These are phyloP conservation scores for Pseudogymnoascus sp. DNA, from an alignment of 2,329 filamentous ascomycete species.

Conservation along the genomic window DNA sequence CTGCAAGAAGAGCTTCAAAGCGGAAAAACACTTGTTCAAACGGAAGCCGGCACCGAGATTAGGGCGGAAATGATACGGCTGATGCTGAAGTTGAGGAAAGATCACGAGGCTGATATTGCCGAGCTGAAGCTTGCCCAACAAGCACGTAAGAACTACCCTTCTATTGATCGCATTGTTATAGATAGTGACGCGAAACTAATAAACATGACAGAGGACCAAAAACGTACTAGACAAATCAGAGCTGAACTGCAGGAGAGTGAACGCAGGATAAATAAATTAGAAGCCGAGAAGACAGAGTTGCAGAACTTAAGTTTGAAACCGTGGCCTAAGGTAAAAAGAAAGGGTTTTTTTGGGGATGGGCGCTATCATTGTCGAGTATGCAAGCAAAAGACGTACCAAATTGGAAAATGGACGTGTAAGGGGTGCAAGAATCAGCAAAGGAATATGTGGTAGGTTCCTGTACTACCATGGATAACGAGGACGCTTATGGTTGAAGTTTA, in stretches of 20 bases:
- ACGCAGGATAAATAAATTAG: background rate
- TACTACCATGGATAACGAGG: background rate
- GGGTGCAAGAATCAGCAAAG: background rate
- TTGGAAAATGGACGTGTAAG: background rate
- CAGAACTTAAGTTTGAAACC: background rate
- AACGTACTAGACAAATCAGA: background rate
- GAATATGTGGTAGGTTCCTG: background rate
- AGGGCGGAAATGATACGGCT: background rate
- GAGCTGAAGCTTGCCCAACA: background rate
- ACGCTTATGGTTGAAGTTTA: too few species aligned
- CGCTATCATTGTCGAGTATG: background rate
- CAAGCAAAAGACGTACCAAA: background rate
- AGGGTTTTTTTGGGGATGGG: background rate
- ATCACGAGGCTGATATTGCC: background rate
- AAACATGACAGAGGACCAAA: background rate
- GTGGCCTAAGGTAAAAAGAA: background rate
- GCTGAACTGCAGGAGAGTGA: background rate
- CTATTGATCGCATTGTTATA: background rate
- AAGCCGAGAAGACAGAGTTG: background rate
- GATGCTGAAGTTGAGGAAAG: background rate
- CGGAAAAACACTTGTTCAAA: slow-evolving; percentile 9
- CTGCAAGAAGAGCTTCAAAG: slow-evolving; percentile 8
- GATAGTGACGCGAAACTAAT: background rate
- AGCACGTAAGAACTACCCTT: background rate
- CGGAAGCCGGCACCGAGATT: slow-evolving; percentile 8